Evolutionary conservation across 257 asterid species (phyloP).

Genomic region (Ilex asprella): DNA sequence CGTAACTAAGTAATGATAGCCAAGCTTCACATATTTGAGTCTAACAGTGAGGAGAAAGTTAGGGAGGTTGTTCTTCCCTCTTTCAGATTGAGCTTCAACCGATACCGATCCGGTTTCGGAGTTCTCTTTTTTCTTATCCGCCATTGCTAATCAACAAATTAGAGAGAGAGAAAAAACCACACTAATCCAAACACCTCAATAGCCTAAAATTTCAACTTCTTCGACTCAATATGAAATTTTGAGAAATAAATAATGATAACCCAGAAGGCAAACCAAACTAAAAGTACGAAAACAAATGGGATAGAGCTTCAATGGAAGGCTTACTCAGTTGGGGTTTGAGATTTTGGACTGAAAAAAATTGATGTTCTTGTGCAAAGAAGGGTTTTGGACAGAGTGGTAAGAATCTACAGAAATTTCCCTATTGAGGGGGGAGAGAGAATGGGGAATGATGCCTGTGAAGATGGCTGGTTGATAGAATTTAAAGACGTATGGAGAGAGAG

Average conservation of each 20-base stretch:
- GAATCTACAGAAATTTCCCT: too few relatives aligned
- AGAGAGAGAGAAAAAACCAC: neutral
- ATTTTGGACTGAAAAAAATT: neutral
- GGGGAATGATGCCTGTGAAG: neutral
- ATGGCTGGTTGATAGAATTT: neutral
- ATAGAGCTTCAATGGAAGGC: too few relatives aligned
- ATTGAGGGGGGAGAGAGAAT: neutral
- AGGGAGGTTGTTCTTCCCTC: constrained; percentile 30
- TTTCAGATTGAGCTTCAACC: constrained; percentile 16
- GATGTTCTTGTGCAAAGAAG: neutral
- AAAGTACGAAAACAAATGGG: neutral
- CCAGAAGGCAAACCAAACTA: too few relatives aligned
- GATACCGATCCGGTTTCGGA: constrained; percentile 23
- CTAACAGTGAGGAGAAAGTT: constrained; percentile 43
- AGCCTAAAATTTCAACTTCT: neutral
- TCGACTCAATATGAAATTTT: too few relatives aligned
- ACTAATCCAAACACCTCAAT: neutral
- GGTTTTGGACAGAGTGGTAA: neutral
- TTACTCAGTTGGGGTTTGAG: too few relatives aligned
- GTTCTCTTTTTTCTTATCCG: constrained; percentile 3
- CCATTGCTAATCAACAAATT: constrained; percentile 22
- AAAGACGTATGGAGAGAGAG: neutral
- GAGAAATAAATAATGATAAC: neutral
- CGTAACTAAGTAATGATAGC: constrained; percentile 51
- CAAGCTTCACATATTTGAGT: constrained; percentile 63